Base-by-base conservation (phyloP, 179 eudicot species). In the Spinacia oleracea region DNA sequence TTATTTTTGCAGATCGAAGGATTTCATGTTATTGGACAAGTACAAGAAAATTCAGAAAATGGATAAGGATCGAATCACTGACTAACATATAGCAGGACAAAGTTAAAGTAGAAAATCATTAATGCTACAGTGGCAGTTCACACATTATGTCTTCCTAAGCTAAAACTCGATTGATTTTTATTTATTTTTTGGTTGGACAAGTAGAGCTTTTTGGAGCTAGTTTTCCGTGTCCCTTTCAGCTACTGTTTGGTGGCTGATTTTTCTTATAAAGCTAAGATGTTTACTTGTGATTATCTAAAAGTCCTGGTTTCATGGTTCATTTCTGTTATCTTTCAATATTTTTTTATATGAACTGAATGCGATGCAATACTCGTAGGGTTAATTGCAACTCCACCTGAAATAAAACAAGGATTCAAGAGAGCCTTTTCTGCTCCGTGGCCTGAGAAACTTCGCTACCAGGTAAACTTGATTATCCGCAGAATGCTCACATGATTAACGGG, bases 361-460 rank as follows among this genome's bases (percentile, higher is more conserved):
- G 25, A 53, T 43, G 21, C 63, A 27, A 29, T 71, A 25, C 51
- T 80, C 29, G 64, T 84, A 96, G 99, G 99, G 43, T 81, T 94
- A 75, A 85, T 77, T 55, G 77, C 80, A 75, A 87, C 88, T 78
- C 62, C 88, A 72, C 80, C 94, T 86, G 99, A 96, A 79, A 87
- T 96, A 85, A 96, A 92, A 83, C 95, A 91, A 87, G 98, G 99
- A 74, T 96, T 96, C 70, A 96, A 84, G 87, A 94, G 99, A 89
- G 98, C 95, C 70, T 96, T 96, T 81, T 85, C 98, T 81, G 89
- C 97, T 76, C 89, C 94, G 1, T 96, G 98, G 98, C 93, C 98
- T 40, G 89, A 91, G 79, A 94, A 92, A 78, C 99, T 96, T 76
- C 97, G 97, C 18, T 96, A 96, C 85, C 96, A 96, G 97, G 99